Evolutionary conservation across 805 yeast genomes (phyloP).

Genomic region (Suhomyces emberorum): DNA sequence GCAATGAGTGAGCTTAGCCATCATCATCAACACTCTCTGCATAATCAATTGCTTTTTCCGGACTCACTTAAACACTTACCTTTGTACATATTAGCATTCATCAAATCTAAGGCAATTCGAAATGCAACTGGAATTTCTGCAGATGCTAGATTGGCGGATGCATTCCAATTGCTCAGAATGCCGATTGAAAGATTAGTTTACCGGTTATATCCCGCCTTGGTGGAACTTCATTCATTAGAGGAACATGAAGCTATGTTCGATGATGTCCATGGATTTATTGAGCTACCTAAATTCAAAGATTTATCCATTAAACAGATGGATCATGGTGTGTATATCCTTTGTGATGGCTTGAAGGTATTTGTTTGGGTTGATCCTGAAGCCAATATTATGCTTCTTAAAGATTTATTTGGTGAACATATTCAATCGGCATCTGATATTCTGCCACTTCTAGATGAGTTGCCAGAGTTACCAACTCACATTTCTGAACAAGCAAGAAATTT

Average conservation of each 20-base stretch:
- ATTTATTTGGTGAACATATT: constrained; percentile 62
- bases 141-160: constrained; percentile 62
- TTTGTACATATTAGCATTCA: constrained; percentile 61
- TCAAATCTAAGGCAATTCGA: constrained; percentile 63
- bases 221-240: constrained; percentile 64
- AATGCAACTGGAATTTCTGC: constrained; percentile 47
- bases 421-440: constrained; percentile 46
- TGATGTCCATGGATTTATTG: constrained; percentile 35
- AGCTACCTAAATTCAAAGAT: constrained; percentile 48
- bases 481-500: constrained; percentile 66
- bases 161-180: constrained; percentile 48
- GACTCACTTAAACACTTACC: constrained; percentile 73
- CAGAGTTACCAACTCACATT: constrained; percentile 65
- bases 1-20: constrained; percentile 46
- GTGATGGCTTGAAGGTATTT: constrained; percentile 58
- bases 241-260: constrained; percentile 48
- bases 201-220: constrained; percentile 76
- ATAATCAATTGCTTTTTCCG: constrained; percentile 74
- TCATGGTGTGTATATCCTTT: constrained; percentile 77
- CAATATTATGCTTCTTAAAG: constrained; percentile 63
- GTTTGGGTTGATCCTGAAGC: constrained; percentile 72
- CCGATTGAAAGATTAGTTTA: constrained; percentile 56
- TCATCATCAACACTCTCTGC: constrained; percentile 29
- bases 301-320: constrained; percentile 43
- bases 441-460: constrained; percentile 56